Base-by-base conservation (phyloP, 371 early-diverging fungal species). In the Mortierella sp. region DNA sequence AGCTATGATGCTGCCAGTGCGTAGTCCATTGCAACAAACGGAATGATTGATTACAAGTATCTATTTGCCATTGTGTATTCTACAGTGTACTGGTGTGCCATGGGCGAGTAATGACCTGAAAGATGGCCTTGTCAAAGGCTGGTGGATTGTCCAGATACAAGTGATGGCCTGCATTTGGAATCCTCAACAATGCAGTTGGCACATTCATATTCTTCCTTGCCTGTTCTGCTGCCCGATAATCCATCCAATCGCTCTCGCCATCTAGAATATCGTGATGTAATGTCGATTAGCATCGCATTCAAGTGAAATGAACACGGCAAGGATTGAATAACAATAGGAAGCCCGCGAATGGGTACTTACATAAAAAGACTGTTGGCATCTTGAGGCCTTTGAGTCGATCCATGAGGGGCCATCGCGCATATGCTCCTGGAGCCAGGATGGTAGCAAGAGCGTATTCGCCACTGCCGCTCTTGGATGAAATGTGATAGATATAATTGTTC, bases 181-280 rank as follows among this genome's bases (percentile, higher is more conserved):
- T 73, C 14, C 83, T 63, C 19, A 86, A 65, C 5, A 85, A 51
- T 28, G 84, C 84, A 8, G 79, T 82, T 2, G 83, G 82, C 0
- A 88, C 89, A 6, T 67, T 78, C 87, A 92, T 91, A 9, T 66
- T 51, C 16, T 73, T 60, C 29, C 71, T 82, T 8, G 87, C 91
- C 47, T 85, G 76, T 52, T 88, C 84, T 29, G 93, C 96, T 19
- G 89, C 87, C n/a, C 81, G 79, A 58, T 86, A 86, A 67, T 96
- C 95, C 95, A 97, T 96, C 96, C 96, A 97, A 84, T 97, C 97
- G 47, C 73, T 66, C 9, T 65, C 65, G 10, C 82, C 81, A 45
- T 80, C 73, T 76, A 59, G 8, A 34, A 10, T 34, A n/a, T n/a
- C n/a, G n/a, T n/a, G n/a, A n/a, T n/a, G n/a, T n/a, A n/a, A n/a